Base-by-base conservation (phyloP, 108 stramenopile genomes). In the Pseudonitzschia pungens region DNA sequence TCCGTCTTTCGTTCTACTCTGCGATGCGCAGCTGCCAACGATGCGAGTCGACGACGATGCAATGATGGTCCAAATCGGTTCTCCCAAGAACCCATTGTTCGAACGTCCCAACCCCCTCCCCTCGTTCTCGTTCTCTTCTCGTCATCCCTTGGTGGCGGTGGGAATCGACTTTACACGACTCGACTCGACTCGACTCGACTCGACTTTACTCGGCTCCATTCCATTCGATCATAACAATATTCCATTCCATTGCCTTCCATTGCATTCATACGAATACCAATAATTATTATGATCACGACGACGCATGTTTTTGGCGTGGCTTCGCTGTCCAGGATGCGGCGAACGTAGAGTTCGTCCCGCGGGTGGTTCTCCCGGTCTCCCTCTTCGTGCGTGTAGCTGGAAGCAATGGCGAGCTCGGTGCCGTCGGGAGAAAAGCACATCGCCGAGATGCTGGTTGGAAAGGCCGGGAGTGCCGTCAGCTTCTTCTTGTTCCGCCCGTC, bases 351-450 rank as follows among this genome's bases (percentile, higher is more conserved):
- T 78, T 96, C 92, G 70, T 96, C 95, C 54, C 86, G 72, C 1
- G 95, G 95, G 80, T 93, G 91, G 12, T 31, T 7, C 76, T 96
- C 95, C 57, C 91, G 84, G 67, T 98, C 97, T n/a, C 98, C 98
- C 69, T 97, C 93, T 88, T 99, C 98, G 75, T 93, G 98, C 10
- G 97, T 97, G 82, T 99, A 99, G 33, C 89, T 91, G 36, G 88
- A 77, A 0, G 98, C 97, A 63, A 99, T 86, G 40, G 98, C 98
- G 53, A 99, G 75, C 31, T 92, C 83, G 15, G 75, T 73, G 40
- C 90, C 92, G 95, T 92, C 26, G 64, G 53, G 67, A 86, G 89
- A 74, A 96, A 99, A 67, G 18, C 95, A 90, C 48, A 99, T 73
- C 22, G 90, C 80, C 5, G 97, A 87, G 42, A 99, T 83, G 51